Evolutionary conservation across 768 basidiomycete genomes (phyloP).

Genomic region (Tulasnella sp.): DNA sequence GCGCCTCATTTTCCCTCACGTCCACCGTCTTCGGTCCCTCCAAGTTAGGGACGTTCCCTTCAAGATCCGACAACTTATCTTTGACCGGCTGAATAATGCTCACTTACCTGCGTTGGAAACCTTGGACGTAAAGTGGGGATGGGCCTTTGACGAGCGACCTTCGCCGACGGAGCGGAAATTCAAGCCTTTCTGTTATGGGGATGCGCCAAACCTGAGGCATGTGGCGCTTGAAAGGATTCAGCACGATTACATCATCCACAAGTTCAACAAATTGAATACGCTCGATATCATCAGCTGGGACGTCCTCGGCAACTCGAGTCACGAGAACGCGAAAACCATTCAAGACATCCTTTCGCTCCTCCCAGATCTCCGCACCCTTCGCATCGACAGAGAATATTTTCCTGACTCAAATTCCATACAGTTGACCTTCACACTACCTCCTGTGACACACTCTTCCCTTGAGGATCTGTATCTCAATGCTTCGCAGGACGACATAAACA

Average conservation of each 20-base stretch:
- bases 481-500: not conserved
- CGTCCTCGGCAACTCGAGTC: not conserved
- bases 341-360: constrained; percentile 1
- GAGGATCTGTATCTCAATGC: not conserved
- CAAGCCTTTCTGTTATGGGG: not conserved
- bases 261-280: not conserved
- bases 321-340: not conserved
- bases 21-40: not conserved
- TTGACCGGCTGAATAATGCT: not conserved
- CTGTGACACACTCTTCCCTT: not conserved
- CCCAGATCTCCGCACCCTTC: not conserved
- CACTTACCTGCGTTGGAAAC: not conserved
- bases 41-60: not conserved
- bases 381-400: not conserved
- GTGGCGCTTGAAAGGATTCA: not conserved
- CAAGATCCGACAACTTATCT: not conserved
- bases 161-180: not conserved
- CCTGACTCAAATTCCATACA: not conserved
- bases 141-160: not conserved
- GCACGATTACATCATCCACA: not conserved
- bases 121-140: not conserved
- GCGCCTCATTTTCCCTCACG: not conserved
- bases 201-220: not conserved
- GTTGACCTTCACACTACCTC: not conserved
- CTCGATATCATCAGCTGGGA: not conserved